Base-by-base conservation (phyloP, 2,329 filamentous ascomycete species). In the Geosmithia putterillii region DNA sequence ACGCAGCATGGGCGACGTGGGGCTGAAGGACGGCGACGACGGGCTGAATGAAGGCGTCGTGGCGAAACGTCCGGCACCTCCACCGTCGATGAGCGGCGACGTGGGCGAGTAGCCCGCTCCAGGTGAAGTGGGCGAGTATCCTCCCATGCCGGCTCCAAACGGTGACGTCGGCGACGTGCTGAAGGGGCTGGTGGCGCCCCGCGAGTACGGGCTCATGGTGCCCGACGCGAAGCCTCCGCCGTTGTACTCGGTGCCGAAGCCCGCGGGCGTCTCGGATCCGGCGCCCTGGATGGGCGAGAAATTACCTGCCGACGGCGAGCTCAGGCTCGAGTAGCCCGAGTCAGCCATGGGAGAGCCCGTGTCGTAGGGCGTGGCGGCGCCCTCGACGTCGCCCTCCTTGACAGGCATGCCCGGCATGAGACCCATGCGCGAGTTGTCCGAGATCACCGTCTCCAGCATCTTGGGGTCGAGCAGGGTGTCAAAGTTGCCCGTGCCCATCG, bases 401-500 rank as follows among this genome's bases (percentile, higher is more conserved):
- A 81, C 73, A 14, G 82, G 81, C 63, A 90, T 81, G 42, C 83
- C 83, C 44, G 82, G 79, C 75, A 87, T 86, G 40, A 89, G 75
- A 54, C 83, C 85, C 69, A 83, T 86, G 59, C 85, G 81, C 38
- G 85, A 86, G 61, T 94, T 95, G 64, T 95, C 89, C 41, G 86
- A 88, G 46, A 94, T 88, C 56, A 94, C 87, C 17, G 89, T 95
- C 61, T 94, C 86, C 38, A 96, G 77, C 86, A 98, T 94, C 64
- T 85, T 85, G 50, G 88, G 88, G 59, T 98, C 94, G 51, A 98
- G 74, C 52, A 89, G 80, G 43, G 96, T 81, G 50, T 98, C 88
- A 55, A 98, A 90, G 63, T 95, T 88, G 50, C 92, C 92, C 45
- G 94, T 98, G 48, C 92, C 92, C 74, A 95, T 90, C 23, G 94